Evolutionary conservation across 768 basidiomycete species (phyloP).

Genomic region (Strobilomyces echinocephalus): DNA sequence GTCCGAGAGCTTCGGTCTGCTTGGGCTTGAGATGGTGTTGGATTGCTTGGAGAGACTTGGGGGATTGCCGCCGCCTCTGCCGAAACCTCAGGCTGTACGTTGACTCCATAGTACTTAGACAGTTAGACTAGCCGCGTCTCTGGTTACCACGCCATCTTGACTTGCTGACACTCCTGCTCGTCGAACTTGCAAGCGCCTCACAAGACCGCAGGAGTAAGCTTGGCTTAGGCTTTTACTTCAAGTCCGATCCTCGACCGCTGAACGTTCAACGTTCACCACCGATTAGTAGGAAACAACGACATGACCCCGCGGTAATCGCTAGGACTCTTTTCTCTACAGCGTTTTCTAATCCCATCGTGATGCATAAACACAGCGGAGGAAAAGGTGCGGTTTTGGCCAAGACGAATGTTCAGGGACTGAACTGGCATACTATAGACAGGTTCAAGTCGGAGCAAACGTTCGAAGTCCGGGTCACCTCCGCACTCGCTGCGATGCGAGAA

Average conservation of each 20-base stretch:
- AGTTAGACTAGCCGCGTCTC: neutral
- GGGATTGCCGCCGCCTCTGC: constrained; percentile 25
- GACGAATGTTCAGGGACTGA: neutral
- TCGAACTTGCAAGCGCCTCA: neutral
- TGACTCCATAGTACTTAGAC: neutral
- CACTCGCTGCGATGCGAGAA: constrained; percentile 15
- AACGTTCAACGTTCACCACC: neutral
- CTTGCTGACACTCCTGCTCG: neutral
- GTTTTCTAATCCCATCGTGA: neutral
- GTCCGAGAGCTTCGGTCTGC: constrained; percentile 60
- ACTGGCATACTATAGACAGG: neutral
- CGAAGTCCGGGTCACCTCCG: constrained; percentile 15
- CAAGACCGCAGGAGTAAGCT: constrained; percentile 19
- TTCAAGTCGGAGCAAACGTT: constrained; percentile 19
- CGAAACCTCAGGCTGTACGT: neutral
- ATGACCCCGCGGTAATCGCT: constrained; percentile 11
- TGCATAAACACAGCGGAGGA: constrained; percentile 2
- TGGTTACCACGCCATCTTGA: neutral
- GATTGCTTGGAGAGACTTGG: neutral
- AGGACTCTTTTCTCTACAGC: neutral
- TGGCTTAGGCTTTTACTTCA: neutral
- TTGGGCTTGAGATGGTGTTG: neutral
- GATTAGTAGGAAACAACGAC: constrained; percentile 12
- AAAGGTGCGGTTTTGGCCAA: constrained; percentile 9
- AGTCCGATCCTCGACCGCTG: neutral